Evolutionary conservation across 208 protist genomes (phyloP).

Genomic region (Trypanosoma mega): DNA sequence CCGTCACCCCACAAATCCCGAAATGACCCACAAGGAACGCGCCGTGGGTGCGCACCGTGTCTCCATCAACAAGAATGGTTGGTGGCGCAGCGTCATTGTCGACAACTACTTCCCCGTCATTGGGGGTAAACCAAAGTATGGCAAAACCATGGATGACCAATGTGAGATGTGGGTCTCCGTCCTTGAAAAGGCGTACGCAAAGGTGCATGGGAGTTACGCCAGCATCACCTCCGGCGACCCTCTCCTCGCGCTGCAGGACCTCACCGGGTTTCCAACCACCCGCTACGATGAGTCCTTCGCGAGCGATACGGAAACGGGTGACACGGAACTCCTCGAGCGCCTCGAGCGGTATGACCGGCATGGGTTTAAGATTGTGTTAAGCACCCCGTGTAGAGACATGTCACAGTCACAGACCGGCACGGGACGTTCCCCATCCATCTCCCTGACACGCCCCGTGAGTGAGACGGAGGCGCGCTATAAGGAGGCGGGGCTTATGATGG

Average conservation of each 20-base stretch:
- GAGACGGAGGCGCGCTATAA: constrained; percentile 24
- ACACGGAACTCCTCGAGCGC: constrained; percentile 19
- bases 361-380: constrained; percentile 28
- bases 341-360: constrained; percentile 22
- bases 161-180: constrained; percentile 82
- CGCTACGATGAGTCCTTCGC: constrained; percentile 29
- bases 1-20: constrained; percentile 48
- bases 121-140: constrained; percentile 39
- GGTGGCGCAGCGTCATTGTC: constrained; percentile 69
- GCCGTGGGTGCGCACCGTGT: constrained; percentile 63
- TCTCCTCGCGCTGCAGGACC: constrained; percentile 49
- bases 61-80: constrained; percentile 67
- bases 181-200: constrained; percentile 89
- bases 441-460: not conserved
- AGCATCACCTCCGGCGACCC: constrained; percentile 62
- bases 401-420: constrained; percentile 8
- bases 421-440: not conserved
- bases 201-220: constrained; percentile 79
- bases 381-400: constrained; percentile 20
- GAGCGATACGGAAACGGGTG: constrained; percentile 6
- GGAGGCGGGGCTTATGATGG: constrained; percentile 22
- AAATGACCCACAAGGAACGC: constrained; percentile 40
- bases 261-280: constrained; percentile 47
- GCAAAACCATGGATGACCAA: constrained; percentile 43
- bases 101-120: constrained; percentile 79